Evolutionary conservation across 1,284 basidiomycete genomes (phyloP).

Genomic region (Moniliella sp.): DNA sequence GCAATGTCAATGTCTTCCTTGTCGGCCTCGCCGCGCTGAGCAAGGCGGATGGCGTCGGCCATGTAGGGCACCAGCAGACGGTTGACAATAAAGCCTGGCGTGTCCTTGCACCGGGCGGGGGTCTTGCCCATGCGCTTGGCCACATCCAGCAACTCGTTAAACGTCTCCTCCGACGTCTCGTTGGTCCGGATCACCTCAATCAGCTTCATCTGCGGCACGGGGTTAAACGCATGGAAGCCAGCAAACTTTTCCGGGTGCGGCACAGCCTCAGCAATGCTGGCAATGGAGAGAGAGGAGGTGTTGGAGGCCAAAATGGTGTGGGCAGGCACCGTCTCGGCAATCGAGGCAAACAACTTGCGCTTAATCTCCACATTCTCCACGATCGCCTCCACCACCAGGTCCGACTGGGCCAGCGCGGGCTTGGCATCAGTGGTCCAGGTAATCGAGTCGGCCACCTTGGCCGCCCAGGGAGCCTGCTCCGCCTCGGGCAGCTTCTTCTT

Average conservation of each 20-base stretch:
- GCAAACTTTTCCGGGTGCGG: conserved; percentile 1
- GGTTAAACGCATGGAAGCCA: conserved; percentile 84
- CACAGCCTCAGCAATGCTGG: conserved; percentile 50
- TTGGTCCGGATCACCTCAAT: conserved; percentile 81
- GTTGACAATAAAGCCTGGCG: conserved; percentile 48
- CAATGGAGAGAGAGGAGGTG: conserved; percentile 80
- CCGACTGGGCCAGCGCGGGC: conserved; percentile 37
- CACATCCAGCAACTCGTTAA: conserved; percentile 57
- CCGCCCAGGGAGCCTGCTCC: conserved; percentile 36
- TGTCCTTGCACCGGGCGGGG: conserved; percentile 42
- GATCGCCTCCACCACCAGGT: conserved; percentile 73
- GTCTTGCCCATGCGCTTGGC: conserved; percentile 67
- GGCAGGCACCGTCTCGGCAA: conserved; percentile 49
- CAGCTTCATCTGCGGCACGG: conserved; percentile 49
- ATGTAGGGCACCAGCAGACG: conserved; percentile 67
- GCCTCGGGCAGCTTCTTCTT: conserved; percentile 38
- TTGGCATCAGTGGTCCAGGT: conserved; percentile 39
- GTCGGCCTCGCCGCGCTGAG: conserved; percentile 75
- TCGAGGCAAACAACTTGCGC: conserved; percentile 50
- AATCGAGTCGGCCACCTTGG: conserved; percentile 37
- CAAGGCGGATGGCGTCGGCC: conserved; percentile 72
- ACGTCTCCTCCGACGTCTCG: conserved; percentile 58
- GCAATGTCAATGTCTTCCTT: conserved; percentile 81
- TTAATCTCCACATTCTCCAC: conserved; percentile 68
- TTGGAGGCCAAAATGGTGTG: conserved; percentile 70